These are phyloP conservation scores for Symbiodinium natans DNA, from an alignment of 73 alveolate species.

Conservation along the genomic window DNA sequence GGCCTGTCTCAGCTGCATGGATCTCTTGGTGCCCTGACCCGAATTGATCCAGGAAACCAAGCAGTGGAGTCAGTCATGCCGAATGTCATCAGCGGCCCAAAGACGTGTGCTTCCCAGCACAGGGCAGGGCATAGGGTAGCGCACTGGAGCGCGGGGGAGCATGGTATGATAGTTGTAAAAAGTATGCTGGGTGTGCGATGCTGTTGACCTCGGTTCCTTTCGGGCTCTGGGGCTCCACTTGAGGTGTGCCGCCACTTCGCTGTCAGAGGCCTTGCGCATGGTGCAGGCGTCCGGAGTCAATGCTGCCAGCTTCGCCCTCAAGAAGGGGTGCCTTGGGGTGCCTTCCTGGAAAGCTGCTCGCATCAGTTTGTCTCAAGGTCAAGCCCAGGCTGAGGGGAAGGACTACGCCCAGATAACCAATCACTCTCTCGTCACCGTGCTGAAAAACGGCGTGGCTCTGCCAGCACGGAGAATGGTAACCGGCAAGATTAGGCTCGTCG, in stretches of 20 bases:
- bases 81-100: slow-evolving; percentile 73
- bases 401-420: neutral
- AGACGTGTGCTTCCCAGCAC: neutral
- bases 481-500: no score
- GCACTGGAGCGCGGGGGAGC: no score
- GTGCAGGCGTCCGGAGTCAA: slow-evolving; percentile 24
- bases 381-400: neutral
- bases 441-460: slow-evolving; percentile 9
- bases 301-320: slow-evolving; percentile 11
- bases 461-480: no score
- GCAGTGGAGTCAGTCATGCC: slow-evolving; percentile 73
- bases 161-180: no score
- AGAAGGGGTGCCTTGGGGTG: neutral
- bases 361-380: neutral
- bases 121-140: no score
- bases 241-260: slow-evolving; percentile 60
- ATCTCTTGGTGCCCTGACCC: no score
- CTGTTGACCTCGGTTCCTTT: no score
- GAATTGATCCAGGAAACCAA: slow-evolving; percentile 39
- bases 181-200: no score
- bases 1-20: neutral
- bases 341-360: neutral
- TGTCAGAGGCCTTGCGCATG: slow-evolving; percentile 57
- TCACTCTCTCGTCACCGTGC: neutral
- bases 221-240: neutral